Evolutionary conservation across 2,329 filamentous ascomycete species (phyloP).

Genomic region (Calonectria fujianensis): DNA sequence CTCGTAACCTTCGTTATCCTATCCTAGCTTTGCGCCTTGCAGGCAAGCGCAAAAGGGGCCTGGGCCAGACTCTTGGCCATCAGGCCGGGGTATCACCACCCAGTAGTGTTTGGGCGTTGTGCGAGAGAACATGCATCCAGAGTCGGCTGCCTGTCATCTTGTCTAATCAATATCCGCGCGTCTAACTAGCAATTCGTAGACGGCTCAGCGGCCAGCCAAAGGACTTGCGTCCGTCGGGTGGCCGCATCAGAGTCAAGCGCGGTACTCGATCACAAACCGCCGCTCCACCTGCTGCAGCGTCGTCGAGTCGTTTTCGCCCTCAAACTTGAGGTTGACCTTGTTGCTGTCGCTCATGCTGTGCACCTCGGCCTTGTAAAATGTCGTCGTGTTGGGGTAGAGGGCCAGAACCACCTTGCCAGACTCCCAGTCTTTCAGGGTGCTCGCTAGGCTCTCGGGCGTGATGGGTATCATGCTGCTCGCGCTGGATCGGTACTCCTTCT

Average conservation of each 20-base stretch:
- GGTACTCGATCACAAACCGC: conserved; percentile 85
- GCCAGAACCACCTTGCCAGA: conserved; percentile 84
- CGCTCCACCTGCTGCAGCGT: conserved; percentile 85
- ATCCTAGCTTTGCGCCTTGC: neutral
- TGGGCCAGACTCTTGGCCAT: conserved; percentile 3
- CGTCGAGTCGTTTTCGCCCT: conserved; percentile 84
- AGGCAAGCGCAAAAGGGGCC: conserved; percentile 2
- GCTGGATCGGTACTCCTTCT: conserved; percentile 81
- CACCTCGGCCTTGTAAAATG: conserved; percentile 89
- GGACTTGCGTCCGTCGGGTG: neutral
- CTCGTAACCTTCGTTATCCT: conserved; percentile 20
- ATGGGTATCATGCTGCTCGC: conserved; percentile 87
- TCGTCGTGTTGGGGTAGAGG: conserved; percentile 88
- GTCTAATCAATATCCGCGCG: conserved; percentile 24
- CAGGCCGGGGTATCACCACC: conserved; percentile 20
- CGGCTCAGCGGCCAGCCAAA: neutral
- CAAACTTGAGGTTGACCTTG: conserved; percentile 82
- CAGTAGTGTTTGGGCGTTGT: neutral
- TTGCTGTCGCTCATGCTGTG: conserved; percentile 78
- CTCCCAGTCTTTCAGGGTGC: conserved; percentile 76
- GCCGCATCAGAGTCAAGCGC: conserved; percentile 57
- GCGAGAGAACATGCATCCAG: conserved; percentile 11
- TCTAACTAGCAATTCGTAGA: neutral
- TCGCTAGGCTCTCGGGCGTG: conserved; percentile 71
- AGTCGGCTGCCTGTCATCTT: conserved; percentile 4